Evolutionary conservation across 352 stramenopile species (phyloP).

Genomic region (Phytophthora tentaculata): DNA sequence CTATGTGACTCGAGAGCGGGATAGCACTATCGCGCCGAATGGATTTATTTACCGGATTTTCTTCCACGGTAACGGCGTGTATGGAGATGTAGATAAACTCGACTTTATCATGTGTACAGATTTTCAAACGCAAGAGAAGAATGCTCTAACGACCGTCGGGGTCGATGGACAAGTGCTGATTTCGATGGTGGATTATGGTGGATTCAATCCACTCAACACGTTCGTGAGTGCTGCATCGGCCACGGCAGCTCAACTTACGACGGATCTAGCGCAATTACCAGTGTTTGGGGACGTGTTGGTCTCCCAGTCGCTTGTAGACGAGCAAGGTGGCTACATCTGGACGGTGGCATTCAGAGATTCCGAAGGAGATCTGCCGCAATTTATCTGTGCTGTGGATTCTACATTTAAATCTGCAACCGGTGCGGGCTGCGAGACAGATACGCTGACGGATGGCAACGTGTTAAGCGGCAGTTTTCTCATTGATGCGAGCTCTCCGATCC

Average conservation of each 20-base stretch:
- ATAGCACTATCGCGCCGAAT: conserved; percentile 25
- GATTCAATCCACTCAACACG: conserved; percentile 50
- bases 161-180: conserved; percentile 27
- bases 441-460: conserved; percentile 77
- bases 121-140: conserved; percentile 67
- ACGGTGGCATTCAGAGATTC: conserved; percentile 76
- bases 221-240: conserved; percentile 53
- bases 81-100: conserved; percentile 27
- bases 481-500: conserved; percentile 62
- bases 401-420: conserved; percentile 35
- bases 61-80: conserved; percentile 80
- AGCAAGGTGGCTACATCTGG: conserved; percentile 78
- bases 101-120: conserved; percentile 42
- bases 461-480: conserved; percentile 74
- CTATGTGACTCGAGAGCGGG: conserved; percentile 62
- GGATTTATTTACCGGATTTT: conserved; percentile 78
- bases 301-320: conserved; percentile 66
- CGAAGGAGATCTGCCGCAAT: conserved; percentile 71
- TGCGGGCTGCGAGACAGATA: conserved; percentile 58
- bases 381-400: conserved; percentile 69
- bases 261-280: conserved; percentile 57
- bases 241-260: conserved; percentile 52
- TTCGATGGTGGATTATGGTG: conserved; percentile 51
- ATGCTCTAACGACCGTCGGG: conserved; percentile 46
- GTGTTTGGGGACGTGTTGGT: conserved; percentile 70